Conservation (phyloP, 176 grass and related monocot genomes). For the Rhipidocladum racemiflorum region DNA sequence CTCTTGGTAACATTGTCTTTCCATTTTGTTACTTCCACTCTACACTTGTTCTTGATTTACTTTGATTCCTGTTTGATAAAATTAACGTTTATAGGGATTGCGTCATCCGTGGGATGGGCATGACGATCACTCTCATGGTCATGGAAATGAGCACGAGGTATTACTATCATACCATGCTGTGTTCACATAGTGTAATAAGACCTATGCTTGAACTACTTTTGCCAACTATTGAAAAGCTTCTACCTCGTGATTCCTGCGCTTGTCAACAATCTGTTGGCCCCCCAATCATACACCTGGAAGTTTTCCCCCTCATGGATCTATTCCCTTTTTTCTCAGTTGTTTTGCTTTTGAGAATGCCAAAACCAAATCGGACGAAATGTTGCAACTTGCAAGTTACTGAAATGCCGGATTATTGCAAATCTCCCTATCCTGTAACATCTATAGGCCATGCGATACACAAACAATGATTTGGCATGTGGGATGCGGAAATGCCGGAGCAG, state of each 20-base stretch:
- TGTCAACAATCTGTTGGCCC: neutral
- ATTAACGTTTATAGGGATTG: constrained; percentile 56
- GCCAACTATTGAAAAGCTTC: neutral
- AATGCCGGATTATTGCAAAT: neutral
- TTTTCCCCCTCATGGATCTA: neutral
- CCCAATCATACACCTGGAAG: neutral
- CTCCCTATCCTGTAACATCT: neutral
- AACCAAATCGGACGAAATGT: neutral
- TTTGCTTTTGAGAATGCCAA: neutral
- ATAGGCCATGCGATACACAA: neutral
- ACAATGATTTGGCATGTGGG: neutral
- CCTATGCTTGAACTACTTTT: neutral
- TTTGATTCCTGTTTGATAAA: neutral
- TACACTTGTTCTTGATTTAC: neutral
- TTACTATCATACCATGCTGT: neutral
- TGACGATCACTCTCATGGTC: constrained; percentile 71
- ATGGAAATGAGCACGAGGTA: constrained; percentile 72
- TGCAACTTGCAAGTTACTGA: neutral
- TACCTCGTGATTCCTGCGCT: neutral
- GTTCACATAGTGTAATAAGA: neutral
- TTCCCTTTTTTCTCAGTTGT: neutral
- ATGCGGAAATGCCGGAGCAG: neutral
- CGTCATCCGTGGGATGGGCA: constrained; percentile 95
- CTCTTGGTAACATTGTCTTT: constrained; percentile 59
- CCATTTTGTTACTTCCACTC: neutral